Evolutionary conservation across 306 rosid genomes (phyloP), one percentile per base, ranked within the genome.

Genomic region (Dryas alaskensis): DNA sequence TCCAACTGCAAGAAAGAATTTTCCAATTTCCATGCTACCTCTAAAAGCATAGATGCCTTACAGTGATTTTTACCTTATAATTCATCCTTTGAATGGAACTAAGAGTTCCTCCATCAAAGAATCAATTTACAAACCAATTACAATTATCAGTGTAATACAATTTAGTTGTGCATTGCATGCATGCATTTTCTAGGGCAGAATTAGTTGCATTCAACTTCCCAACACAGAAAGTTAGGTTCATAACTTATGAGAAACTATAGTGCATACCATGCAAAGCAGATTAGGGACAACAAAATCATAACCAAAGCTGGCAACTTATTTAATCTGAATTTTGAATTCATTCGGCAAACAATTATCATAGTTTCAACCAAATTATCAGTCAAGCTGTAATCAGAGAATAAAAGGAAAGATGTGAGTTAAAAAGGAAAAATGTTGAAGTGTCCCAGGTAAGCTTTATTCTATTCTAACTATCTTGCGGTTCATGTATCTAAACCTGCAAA

Each of bases 401-500:
- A 73, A 75, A 75, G 71, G 62, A 78, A 58, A 37, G 54, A 55
- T 47, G 64, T 14, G 68, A 70, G 65, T 13, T 4, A 50, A 64
- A 65, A 75, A 63, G 69, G 80, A 44, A 50, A 61, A 70, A 11
- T 55, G 45, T 67, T 69, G 39, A 17, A 11, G 63, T 52, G 62
- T 4, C 55, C 75, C 39, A 10, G 7, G 31, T 19, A 3, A 68
- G 64, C 67, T 76, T 86, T 76, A 94, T 82, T 90, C 93, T 42
- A 95, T 87, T 51, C 95, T 92, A 81, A 95, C 95, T 25, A 84
- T 78, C 76, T 68, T 73, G 52, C 76, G 83, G 51, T 90, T 90
- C 85, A 84, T 73, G 88, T 42, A 81, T 67, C 86, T 88, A 70
- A 95, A 88, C 81, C 88, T 84, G 86, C 90, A 95, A 70, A 95